These are phyloP conservation scores for Porpolomopsis calyptriformis DNA, from an alignment of 768 basidiomycete species.

Conservation along the genomic window DNA sequence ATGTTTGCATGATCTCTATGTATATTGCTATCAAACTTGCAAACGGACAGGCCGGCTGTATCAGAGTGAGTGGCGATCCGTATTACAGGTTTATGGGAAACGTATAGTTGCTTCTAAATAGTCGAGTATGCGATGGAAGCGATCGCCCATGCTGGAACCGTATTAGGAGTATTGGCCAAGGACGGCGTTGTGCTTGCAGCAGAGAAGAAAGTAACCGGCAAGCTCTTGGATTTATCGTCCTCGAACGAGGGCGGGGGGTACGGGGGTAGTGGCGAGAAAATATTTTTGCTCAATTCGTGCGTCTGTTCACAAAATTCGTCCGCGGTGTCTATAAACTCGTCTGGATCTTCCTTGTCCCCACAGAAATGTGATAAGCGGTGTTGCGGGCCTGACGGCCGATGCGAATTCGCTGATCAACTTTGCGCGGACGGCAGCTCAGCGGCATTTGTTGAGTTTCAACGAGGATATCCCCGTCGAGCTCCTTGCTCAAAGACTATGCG, in stretches of 20 bases:
- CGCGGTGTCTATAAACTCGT: not conserved
- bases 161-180: constrained; percentile 83
- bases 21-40: constrained; percentile 6
- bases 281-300: constrained; percentile 87
- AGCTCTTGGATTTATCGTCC: constrained; percentile 83
- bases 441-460: constrained; percentile 81
- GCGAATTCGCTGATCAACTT: constrained; percentile 96
- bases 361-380: constrained; percentile 92
- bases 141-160: constrained; percentile 91
- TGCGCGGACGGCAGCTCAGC: constrained; percentile 83
- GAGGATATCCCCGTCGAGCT: constrained; percentile 98
- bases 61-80: constrained; percentile 58
- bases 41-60: constrained; percentile 77
- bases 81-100: constrained; percentile 3
- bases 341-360: constrained; percentile 1
- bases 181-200: constrained; percentile 88
- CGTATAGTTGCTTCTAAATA: constrained; percentile 19
- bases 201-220: constrained; percentile 97
- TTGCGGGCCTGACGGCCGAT: constrained; percentile 93
- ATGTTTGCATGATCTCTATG: constrained; percentile 13
- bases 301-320: constrained; percentile 17
- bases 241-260: constrained; percentile 83
- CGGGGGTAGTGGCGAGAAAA: constrained; percentile 96
- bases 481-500: constrained; percentile 85
- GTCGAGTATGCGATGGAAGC: constrained; percentile 99